A percentile compares a stretch with the other conserved stretches of the same genome.
phyloP scores from a whole-genome alignment of 768 basidiomycete genomes.

The Kwoniella sp. region DNA sequence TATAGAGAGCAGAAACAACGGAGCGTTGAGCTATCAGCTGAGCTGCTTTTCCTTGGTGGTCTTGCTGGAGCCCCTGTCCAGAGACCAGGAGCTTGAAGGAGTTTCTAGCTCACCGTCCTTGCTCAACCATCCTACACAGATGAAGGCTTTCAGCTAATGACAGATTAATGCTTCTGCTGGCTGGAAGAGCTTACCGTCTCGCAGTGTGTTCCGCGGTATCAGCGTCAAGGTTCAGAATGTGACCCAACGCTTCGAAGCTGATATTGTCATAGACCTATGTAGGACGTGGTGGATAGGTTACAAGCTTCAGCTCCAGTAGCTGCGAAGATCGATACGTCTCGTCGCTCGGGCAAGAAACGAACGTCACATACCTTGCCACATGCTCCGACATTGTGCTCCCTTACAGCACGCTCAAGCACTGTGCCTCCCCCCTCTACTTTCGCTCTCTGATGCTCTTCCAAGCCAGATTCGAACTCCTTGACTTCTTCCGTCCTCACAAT shows the following conservation, averaged over 20 bases:
- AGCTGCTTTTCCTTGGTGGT: too few relatives aligned
- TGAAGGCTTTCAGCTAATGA: background rate
- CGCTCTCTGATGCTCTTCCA: slow-evolving; percentile 93
- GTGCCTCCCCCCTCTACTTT: slow-evolving; percentile 85
- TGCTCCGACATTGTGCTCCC: slow-evolving; percentile 97
- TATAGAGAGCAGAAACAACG: background rate
- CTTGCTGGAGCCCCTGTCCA: too few relatives aligned
- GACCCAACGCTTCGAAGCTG: slow-evolving; percentile 89
- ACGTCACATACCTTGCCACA: slow-evolving; percentile 71
- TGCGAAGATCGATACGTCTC: too few relatives aligned
- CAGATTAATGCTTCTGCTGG: background rate
- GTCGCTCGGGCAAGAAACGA: too few relatives aligned
- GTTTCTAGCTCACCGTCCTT: slow-evolving; percentile 64
- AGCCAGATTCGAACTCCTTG: slow-evolving; percentile 79
- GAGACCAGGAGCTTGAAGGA: background rate
- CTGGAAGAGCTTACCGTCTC: slow-evolving; percentile 55
- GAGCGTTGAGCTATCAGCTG: too few relatives aligned
- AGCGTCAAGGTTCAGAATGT: slow-evolving; percentile 82
- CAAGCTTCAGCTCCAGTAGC: too few relatives aligned
- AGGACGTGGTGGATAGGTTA: too few relatives aligned
- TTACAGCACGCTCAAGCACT: slow-evolving; percentile 93
- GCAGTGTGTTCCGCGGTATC: slow-evolving; percentile 97
- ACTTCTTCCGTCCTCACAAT: slow-evolving; percentile 89
- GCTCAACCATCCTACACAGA: slow-evolving; percentile 84
- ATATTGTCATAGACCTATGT: slow-evolving; percentile 84